Evolutionary conservation across 1,284 basidiomycete species (phyloP), one percentile per base, ranked within the genome.

Genomic region (Clitocybe nebularis): DNA sequence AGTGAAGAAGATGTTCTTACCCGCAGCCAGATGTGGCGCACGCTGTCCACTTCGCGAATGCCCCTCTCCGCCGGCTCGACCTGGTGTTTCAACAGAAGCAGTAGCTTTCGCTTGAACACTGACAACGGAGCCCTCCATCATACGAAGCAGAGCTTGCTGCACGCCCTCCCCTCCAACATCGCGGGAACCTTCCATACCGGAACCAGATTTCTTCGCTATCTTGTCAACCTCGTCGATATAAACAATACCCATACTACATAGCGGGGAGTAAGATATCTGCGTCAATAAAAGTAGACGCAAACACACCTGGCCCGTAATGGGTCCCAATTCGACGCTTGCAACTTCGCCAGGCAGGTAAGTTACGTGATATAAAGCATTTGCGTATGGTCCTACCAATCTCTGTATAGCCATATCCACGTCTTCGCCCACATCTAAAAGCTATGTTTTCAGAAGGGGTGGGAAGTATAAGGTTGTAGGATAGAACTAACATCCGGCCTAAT

Each of bases 181-280:
- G 38, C 92, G 81, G 1, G 87, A 84, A 3, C 84, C 77, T 54
- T 89, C 86, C 16, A 69, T 67, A 9, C 86, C 83, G 19, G 73
- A 63, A n/a, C 63, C 66, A 4, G 75, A 68, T 45, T 82, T 85
- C 26, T 84, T 75, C 2, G 89, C 88, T 41, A 97, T 81, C 67
- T 97, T 98, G 67, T 98, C 94, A 1, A 94, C 73, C 67, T 98
- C 95, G 57, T 98, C 95, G 39, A 98, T 94, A 61, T 94, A 95
- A 14, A 97, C 84, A 45, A 98, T 97, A 3, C 93, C 93, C 55
- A 82, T 81, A 55, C 89, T 92, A 51, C 8, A 26, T 19, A 26
- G 32, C 41, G 38, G 39, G 54, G 23, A 42, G 53, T 25, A 51
- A 40, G 38, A 34, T 40, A 17, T 16, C 3, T 34, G 28, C 21